Conservation (phyloP, 2,329 filamentous ascomycete species). For the Clonostachys byssicola region DNA sequence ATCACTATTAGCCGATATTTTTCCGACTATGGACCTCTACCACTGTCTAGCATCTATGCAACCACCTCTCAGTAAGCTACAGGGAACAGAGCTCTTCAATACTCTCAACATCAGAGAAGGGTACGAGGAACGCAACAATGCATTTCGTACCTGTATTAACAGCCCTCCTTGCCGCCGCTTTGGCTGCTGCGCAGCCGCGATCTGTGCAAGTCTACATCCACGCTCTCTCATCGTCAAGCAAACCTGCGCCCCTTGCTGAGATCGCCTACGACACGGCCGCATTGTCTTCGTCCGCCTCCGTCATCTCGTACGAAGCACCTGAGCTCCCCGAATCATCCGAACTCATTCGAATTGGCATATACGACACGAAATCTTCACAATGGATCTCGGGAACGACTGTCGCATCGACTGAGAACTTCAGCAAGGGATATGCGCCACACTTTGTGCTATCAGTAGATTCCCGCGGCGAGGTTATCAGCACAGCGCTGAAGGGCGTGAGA, state of each 20-base stretch:
- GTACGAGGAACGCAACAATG: slow-evolving; percentile 22
- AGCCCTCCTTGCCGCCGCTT: slow-evolving; percentile 33
- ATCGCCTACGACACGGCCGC: slow-evolving; percentile 48
- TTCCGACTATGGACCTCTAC: too few relatives aligned
- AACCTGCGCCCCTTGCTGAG: slow-evolving; percentile 45
- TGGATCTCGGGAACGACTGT: slow-evolving; percentile 56
- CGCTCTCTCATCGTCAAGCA: slow-evolving; percentile 29
- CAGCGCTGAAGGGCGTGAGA: slow-evolving; percentile 46
- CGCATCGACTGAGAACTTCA: slow-evolving; percentile 51
- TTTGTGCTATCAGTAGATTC: slow-evolving; percentile 48
- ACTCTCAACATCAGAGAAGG: too few relatives aligned
- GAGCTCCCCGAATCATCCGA: slow-evolving; percentile 37
- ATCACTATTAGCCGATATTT: too few relatives aligned
- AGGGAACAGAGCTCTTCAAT: too few relatives aligned
- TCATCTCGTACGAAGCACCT: slow-evolving; percentile 53
- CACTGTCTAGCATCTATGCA: too few relatives aligned
- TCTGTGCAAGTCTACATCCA: slow-evolving; percentile 52
- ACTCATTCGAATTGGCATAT: slow-evolving; percentile 56
- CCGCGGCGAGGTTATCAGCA: slow-evolving; percentile 40
- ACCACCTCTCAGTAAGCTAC: too few relatives aligned
- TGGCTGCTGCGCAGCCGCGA: slow-evolving; percentile 32
- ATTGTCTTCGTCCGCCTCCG: slow-evolving; percentile 30
- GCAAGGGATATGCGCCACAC: slow-evolving; percentile 56
- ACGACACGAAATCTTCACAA: slow-evolving; percentile 35
- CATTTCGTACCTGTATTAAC: slow-evolving; percentile 32